Percentiles rank a stretch among this genome's conserved stretches.
These are phyloP conservation scores for Triglochin maritima DNA, from an alignment of 106 monocot species.

Conservation along the genomic window DNA sequence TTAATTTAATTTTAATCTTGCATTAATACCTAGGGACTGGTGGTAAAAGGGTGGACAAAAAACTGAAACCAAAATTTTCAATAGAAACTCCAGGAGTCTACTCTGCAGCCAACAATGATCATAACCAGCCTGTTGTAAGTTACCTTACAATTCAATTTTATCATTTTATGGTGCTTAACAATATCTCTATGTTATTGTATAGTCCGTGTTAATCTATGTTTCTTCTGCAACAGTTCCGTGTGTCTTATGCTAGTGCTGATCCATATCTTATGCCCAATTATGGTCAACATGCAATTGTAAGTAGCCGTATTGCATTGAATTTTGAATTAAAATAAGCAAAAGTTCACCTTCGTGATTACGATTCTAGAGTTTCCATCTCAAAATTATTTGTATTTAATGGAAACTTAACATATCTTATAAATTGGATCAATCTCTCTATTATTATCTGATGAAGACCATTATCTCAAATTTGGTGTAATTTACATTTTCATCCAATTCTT, in stretches of 20 bases:
- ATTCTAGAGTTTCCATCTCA: too few species aligned
- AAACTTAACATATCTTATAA: too few species aligned
- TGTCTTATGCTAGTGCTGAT: conserved; percentile 33
- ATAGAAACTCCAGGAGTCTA: conserved; percentile 22
- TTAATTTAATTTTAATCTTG: background rate
- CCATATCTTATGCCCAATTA: conserved; percentile 35
- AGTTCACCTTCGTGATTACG: too few species aligned
- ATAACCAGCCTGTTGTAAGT: conserved; percentile 51
- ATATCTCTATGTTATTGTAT: too few species aligned
- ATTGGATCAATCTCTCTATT: too few species aligned
- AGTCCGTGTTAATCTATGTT: background rate
- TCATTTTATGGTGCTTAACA: background rate
- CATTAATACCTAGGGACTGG: conserved; percentile 1
- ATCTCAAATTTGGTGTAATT: too few species aligned
- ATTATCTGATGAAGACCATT: too few species aligned
- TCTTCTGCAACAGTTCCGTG: conserved; percentile 9
- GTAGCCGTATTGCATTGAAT: background rate
- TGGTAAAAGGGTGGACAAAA: conserved; percentile 20
- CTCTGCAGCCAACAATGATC: conserved; percentile 31
- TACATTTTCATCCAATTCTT: too few species aligned
- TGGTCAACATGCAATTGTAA: conserved; percentile 37
- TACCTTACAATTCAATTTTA: background rate
- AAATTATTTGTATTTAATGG: too few species aligned
- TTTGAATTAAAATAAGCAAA: too few species aligned
- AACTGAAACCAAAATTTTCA: conserved; percentile 20